A percentile compares a stretch with the other conserved stretches of the same genome.
These are phyloP conservation scores for Pseudogymnoascus destructans DNA, from an alignment of 2,329 filamentous ascomycete genomes.

Conservation along the genomic window DNA sequence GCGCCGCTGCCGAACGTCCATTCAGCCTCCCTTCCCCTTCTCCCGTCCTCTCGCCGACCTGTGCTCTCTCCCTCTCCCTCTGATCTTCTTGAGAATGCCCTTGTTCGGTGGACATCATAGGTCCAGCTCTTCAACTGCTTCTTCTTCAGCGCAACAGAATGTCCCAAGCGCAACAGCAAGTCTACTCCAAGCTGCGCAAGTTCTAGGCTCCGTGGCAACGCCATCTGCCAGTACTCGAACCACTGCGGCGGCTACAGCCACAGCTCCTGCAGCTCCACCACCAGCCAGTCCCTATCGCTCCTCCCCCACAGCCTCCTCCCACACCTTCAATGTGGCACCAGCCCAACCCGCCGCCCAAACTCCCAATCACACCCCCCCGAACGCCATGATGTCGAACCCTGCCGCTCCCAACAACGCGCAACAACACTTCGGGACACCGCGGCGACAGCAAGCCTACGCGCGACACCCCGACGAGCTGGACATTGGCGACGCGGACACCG, in stretches of 20 bases:
- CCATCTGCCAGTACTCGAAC: constrained; percentile 19
- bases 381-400: constrained; percentile 17
- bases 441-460: constrained; percentile 33
- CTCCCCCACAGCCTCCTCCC: constrained; percentile 23
- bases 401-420: constrained; percentile 32
- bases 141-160: constrained; percentile 18
- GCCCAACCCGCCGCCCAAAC: constrained; percentile 25
- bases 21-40: background rate
- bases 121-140: constrained; percentile 10
- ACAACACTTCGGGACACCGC: constrained; percentile 36
- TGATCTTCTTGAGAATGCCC: background rate
- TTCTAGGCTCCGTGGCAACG: constrained; percentile 22
- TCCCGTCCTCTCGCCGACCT: background rate
- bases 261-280: constrained; percentile 27
- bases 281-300: constrained; percentile 32
- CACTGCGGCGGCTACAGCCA: constrained; percentile 13
- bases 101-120: constrained; percentile 4
- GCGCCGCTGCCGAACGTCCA: background rate
- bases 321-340: constrained; percentile 22
- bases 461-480: constrained; percentile 44
- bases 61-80: background rate
- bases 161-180: constrained; percentile 19
- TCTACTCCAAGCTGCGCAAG: constrained; percentile 23
- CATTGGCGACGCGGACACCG: constrained; percentile 29
- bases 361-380: constrained; percentile 16